Conservation (phyloP, 345 rosid species). For the Eucalyptus tenuipes region DNA sequence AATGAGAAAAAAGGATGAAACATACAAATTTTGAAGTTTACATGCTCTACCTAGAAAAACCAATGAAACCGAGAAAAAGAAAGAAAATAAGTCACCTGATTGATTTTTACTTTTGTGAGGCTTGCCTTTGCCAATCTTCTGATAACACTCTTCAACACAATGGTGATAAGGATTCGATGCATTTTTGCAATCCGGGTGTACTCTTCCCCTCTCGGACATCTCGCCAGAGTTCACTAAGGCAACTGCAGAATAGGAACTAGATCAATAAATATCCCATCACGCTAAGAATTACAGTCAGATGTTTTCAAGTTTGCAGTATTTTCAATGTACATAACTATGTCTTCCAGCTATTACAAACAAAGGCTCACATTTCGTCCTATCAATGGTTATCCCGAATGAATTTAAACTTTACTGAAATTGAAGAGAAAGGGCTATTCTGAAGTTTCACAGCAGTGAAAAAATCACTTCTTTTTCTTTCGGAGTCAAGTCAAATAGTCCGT, state of each 20-base stretch:
- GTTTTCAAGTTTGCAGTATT: neutral
- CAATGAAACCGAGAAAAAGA: neutral
- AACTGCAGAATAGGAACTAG: neutral
- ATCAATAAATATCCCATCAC: neutral
- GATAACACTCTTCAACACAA: constrained; percentile 32
- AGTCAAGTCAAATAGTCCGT: neutral
- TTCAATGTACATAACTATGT: neutral
- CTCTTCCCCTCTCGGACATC: constrained; percentile 24
- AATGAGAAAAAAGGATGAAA: neutral
- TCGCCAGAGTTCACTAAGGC: neutral
- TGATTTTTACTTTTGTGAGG: neutral
- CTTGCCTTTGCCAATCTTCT: neutral
- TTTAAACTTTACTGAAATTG: neutral
- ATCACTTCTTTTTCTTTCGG: neutral
- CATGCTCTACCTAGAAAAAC: neutral
- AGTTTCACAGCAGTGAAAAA: neutral
- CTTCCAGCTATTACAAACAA: neutral
- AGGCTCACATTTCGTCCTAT: neutral
- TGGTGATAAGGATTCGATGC: constrained; percentile 52
- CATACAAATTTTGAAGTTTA: neutral
- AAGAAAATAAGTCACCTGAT: neutral
- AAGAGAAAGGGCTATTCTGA: neutral
- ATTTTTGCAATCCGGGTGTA: constrained; percentile 15
- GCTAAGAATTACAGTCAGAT: neutral
- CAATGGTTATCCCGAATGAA: neutral